These are phyloP conservation scores for Talaromyces sp. DNA, from an alignment of 2,329 filamentous ascomycete genomes.

Conservation along the genomic window DNA sequence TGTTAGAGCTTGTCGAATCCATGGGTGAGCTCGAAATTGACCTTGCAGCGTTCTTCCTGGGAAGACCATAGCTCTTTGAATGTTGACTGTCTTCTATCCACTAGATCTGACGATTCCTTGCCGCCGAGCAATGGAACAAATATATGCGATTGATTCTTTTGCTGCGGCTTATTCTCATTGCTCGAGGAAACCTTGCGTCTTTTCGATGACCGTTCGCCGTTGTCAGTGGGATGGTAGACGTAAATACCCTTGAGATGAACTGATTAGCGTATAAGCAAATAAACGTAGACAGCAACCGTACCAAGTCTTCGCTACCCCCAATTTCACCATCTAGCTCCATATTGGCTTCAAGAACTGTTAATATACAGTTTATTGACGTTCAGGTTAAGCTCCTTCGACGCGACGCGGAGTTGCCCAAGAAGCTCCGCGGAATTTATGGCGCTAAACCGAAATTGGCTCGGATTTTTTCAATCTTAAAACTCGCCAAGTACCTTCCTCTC, in stretches of 20 bases:
- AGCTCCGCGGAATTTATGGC: slow-evolving; percentile 12
- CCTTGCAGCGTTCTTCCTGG: slow-evolving; percentile 38
- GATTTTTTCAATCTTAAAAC: background rate
- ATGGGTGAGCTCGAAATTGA: slow-evolving; percentile 15
- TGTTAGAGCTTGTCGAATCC: background rate
- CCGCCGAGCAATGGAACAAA: slow-evolving; percentile 40
- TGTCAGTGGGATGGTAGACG: slow-evolving; percentile 52
- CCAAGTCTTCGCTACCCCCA: background rate
- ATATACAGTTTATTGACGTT: background rate
- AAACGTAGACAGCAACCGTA: background rate
- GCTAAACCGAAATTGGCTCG: slow-evolving; percentile 12
- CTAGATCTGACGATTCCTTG: slow-evolving; percentile 29
- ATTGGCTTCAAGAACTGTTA: background rate
- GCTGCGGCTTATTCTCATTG: background rate
- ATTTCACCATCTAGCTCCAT: slow-evolving; percentile 5
- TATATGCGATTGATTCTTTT: slow-evolving; percentile 17
- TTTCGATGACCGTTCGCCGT: slow-evolving; percentile 49
- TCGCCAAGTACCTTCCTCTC: background rate
- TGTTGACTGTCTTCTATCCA: slow-evolving; percentile 31
- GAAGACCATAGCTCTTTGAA: slow-evolving; percentile 38
- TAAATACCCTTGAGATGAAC: slow-evolving; percentile 51
- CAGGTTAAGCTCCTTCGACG: background rate
- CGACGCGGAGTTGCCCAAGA: background rate
- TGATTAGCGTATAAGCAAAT: background rate
- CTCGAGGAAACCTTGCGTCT: slow-evolving; percentile 51